A percentile compares a stretch with the other conserved stretches of the same genome.
Conservation (phyloP, 345 rosid genomes). For the Gossypium stocksii region DNA sequence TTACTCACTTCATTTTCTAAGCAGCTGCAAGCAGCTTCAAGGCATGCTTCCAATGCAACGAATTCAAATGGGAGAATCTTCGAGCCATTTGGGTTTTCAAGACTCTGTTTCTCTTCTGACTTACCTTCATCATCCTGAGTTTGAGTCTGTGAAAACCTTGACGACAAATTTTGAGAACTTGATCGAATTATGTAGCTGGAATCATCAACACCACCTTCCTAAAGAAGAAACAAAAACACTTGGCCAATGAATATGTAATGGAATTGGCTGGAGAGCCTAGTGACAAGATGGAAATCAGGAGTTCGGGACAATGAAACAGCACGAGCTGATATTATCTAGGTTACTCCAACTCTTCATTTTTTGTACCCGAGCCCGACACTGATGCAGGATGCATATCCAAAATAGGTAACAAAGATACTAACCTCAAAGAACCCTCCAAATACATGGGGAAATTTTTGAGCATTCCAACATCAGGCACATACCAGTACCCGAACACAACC, state of each 20-base stretch:
- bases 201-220: conserved; percentile 58
- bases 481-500: neutral
- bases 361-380: neutral
- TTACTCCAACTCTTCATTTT: neutral
- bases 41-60: conserved; percentile 68
- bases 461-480: neutral
- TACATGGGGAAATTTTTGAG: neutral
- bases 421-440: neutral
- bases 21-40: conserved; percentile 72
- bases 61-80: conserved; percentile 68
- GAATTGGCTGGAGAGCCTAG: neutral
- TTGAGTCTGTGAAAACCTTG: conserved; percentile 28
- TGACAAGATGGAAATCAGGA: neutral
- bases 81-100: conserved; percentile 55
- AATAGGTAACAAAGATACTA: neutral
- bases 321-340: neutral
- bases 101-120: conserved; percentile 50
- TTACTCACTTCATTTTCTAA: conserved; percentile 52
- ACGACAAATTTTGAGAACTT: conserved; percentile 29
- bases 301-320: neutral
- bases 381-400: neutral
- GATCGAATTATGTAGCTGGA: conserved; percentile 34
- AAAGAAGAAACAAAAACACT: neutral
- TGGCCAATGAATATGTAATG: neutral
- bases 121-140: conserved; percentile 38